Evolutionary conservation across 345 rosid species (phyloP).

Genomic region (Eucalyptus globulus): DNA sequence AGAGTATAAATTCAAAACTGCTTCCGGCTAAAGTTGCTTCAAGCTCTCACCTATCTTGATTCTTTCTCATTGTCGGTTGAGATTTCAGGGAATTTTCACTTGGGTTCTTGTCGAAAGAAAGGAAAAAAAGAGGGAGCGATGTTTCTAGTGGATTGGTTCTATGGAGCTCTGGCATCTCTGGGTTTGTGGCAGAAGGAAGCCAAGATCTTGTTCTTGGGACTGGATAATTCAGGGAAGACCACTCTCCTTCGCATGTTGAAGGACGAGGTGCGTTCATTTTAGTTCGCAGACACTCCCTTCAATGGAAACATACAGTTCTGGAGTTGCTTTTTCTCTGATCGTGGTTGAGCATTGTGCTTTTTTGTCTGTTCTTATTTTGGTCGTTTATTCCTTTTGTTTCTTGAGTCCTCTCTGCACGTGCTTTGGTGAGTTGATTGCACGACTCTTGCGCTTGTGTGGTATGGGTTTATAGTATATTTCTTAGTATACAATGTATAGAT

Average conservation of each 20-base stretch:
- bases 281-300: neutral
- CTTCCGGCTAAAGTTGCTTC: too few relatives aligned
- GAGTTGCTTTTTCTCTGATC: neutral
- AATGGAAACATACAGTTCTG: neutral
- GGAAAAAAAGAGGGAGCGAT: neutral
- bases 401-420: neutral
- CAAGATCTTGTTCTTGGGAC: neutral
- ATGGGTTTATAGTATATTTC: neutral
- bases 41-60: too few relatives aligned
- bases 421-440: neutral
- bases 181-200: neutral
- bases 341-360: neutral
- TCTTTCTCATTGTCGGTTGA: too few relatives aligned
- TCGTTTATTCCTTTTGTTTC: neutral
- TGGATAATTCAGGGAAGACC: slow-evolving; percentile 4
- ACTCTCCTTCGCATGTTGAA: slow-evolving; percentile 1
- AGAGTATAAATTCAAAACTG: too few relatives aligned
- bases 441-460: neutral
- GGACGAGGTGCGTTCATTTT: neutral
- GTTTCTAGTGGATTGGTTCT: neutral
- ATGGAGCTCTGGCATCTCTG: neutral
- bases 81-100: neutral
- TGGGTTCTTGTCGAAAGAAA: neutral
- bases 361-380: neutral
- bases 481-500: neutral